Conservation (phyloP, 192 early-diverging fungal species). For the Physocladia obscura region DNA sequence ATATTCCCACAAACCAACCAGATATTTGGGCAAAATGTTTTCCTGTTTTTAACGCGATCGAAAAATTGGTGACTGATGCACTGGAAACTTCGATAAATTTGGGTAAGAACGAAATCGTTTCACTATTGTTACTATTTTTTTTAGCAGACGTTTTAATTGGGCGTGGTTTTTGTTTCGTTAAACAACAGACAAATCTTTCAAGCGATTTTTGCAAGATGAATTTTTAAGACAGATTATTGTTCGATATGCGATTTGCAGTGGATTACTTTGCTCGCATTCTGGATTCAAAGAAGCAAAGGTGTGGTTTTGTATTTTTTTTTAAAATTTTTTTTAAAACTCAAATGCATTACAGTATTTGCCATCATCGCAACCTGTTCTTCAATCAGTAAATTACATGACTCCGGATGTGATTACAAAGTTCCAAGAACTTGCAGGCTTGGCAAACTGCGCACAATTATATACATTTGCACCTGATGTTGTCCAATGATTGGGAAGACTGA, state of each 20-base stretch:
- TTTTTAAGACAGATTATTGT: slow-evolving; percentile 88
- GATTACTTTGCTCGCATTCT: slow-evolving; percentile 67
- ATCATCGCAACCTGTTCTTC: slow-evolving; percentile 61
- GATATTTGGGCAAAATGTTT: slow-evolving; percentile 73
- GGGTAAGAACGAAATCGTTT: slow-evolving; percentile 19
- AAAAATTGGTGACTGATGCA: slow-evolving; percentile 39
- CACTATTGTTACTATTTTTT: neutral
- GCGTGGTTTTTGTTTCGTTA: slow-evolving; percentile 18
- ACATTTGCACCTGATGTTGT: slow-evolving; percentile 24
- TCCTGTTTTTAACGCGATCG: slow-evolving; percentile 41
- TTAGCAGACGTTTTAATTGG: neutral
- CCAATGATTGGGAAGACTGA: neutral
- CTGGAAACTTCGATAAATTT: slow-evolving; percentile 33
- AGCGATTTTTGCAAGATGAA: slow-evolving; percentile 83
- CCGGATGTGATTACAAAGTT: slow-evolving; percentile 63
- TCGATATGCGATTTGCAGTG: slow-evolving; percentile 74
- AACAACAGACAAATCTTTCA: slow-evolving; percentile 60
- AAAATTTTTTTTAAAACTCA: neutral
- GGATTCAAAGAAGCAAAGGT: slow-evolving; percentile 63
- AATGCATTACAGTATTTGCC: slow-evolving; percentile 78
- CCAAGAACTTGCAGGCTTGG: slow-evolving; percentile 38
- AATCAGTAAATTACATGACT: slow-evolving; percentile 56
- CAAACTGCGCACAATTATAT: slow-evolving; percentile 33
- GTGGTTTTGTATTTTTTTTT: neutral
- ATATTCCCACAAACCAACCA: slow-evolving; percentile 58